These are phyloP conservation scores for Neurospora tetraspora DNA, from an alignment of 495 filamentous ascomycete genomes.

Conservation along the genomic window DNA sequence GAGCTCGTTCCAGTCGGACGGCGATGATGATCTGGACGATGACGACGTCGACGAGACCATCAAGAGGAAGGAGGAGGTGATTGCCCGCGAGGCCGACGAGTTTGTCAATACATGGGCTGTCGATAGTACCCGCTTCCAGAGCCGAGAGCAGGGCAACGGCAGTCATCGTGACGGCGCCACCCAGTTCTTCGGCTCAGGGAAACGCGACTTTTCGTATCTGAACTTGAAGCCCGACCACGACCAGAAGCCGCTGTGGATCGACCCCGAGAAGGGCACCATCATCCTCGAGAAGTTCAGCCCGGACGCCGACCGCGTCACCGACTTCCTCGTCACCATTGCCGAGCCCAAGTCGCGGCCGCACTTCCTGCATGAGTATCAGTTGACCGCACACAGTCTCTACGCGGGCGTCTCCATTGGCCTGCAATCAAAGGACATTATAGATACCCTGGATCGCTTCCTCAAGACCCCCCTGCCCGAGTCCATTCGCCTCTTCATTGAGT, in stretches of 20 bases:
- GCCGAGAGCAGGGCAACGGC: slow-evolving; percentile 13
- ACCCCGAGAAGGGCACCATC: slow-evolving; percentile 72
- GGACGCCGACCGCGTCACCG: slow-evolving; percentile 72
- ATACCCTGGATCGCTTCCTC: slow-evolving; percentile 72
- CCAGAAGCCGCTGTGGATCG: slow-evolving; percentile 85
- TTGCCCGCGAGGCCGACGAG: slow-evolving; percentile 54
- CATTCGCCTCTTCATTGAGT: slow-evolving; percentile 71
- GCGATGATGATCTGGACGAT: slow-evolving; percentile 52
- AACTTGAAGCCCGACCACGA: slow-evolving; percentile 78
- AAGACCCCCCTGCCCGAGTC: slow-evolving; percentile 74
- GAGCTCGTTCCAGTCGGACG: slow-evolving; percentile 39
- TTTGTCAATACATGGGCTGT: slow-evolving; percentile 34
- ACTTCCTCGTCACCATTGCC: slow-evolving; percentile 91
- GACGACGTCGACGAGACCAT: slow-evolving; percentile 52
- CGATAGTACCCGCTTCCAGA: slow-evolving; percentile 40
- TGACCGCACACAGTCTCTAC: slow-evolving; percentile 88
- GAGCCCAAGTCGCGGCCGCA: slow-evolving; percentile 83
- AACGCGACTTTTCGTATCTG: slow-evolving; percentile 67
- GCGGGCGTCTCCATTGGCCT: slow-evolving; percentile 90
- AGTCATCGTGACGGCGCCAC: slow-evolving; percentile 35
- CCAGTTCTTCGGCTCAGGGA: slow-evolving; percentile 29
- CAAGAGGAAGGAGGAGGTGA: slow-evolving; percentile 41
- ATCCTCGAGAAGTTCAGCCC: slow-evolving; percentile 94
- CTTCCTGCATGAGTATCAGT: slow-evolving; percentile 83
- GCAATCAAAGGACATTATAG: slow-evolving; percentile 79